Base-by-base conservation (phyloP, 2,329 filamentous ascomycete genomes). In the Fusarium citri region DNA sequence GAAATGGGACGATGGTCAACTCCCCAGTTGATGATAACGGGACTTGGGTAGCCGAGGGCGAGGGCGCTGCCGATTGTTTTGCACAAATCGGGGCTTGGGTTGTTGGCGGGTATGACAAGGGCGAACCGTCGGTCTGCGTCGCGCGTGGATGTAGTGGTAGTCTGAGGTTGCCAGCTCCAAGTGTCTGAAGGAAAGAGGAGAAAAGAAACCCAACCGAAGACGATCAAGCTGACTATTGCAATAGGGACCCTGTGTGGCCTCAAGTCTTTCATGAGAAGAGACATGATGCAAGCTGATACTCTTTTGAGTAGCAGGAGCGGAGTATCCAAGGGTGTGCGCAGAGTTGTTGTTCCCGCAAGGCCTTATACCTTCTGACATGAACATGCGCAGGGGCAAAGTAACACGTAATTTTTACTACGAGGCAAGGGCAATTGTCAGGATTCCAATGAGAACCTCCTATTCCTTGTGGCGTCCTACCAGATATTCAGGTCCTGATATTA, bases 1-100 rank as follows among this genome's bases (percentile, higher is more conserved):
- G 61, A 37, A 0, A 64, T 49, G 2, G 45, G 16, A 9, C 40
- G 22, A 12, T 50, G 40, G 5, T 64, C 46, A 14, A 50, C 26
- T 2, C 61, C 59, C 61, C 61, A 64, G n/a, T 64, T 64, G 5
- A 64, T 28, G 6, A 64, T 49, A 4, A 64, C 30, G 6, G 59
- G 61, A 9, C 59, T 64, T 11, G 61, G 61, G 37, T 57, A 64
- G 5, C 61, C 61, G 18, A 64, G 37, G 12, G 61, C 28, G 10
- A 64, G 37, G 15, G 49, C 61, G 1, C 43, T 57, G 14, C 63
- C 26, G 22, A 64, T 42, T 0, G 59, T 64, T 28, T 64, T 64
- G 50, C 61, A 64, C 0, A 64, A 50, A 7, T 64, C 50, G 8
- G 61, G 59, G 20, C 50, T 57, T 7, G 61, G 34, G 3, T 30